Evolutionary conservation across 202 grass and related monocot species (phyloP), one percentile per base, ranked within the genome.

Genomic region (Alloteropsis angusta): DNA sequence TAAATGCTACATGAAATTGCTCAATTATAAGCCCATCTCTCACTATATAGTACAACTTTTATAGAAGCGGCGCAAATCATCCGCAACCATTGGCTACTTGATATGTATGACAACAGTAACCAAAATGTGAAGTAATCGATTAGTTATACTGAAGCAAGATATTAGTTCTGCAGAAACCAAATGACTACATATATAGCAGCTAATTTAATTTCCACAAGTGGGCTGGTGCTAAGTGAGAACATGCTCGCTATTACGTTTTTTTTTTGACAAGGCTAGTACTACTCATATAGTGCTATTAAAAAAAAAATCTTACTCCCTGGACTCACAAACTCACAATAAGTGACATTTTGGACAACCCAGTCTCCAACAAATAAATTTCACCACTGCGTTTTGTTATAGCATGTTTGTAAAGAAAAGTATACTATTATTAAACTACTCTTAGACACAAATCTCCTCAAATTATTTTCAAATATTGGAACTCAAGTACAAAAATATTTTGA

Each of bases 1-100:
- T 9, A 75, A 84, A 52, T 61, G 32, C 42, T 28, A 60, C 55
- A 76, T 18, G n/a, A 71, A 59, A 71, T 49, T 45, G 58, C 26
- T 47, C 15, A 16, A 5, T 26, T 64, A 55, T 23, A 52, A 11
- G 16, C 45, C 16, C 36, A 19, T 52, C n/a, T 80, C 38, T 46
- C 41, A 61, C 35, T 56, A 75, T 43, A 46, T 3, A 65, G 45
- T 60, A 77, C 12, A 74, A 26, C 4, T 41, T 47, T 59, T 75
- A 52, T 12, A 75, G 18, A 30, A 45, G n/a, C 10, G 58, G 52
- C 50, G 25, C 0, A 19, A 62, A 53, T 12, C 53, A 82, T 47
- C n/a, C 37, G 36, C 56, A 75, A 39, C 53, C 61, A 55, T 18
- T 63, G 54, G 57, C 47, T 72, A 26, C 30, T 46, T 60, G 68